phyloP scores from a whole-genome alignment of 2,329 filamentous ascomycete species.

The Claviceps maximensis region DNA sequence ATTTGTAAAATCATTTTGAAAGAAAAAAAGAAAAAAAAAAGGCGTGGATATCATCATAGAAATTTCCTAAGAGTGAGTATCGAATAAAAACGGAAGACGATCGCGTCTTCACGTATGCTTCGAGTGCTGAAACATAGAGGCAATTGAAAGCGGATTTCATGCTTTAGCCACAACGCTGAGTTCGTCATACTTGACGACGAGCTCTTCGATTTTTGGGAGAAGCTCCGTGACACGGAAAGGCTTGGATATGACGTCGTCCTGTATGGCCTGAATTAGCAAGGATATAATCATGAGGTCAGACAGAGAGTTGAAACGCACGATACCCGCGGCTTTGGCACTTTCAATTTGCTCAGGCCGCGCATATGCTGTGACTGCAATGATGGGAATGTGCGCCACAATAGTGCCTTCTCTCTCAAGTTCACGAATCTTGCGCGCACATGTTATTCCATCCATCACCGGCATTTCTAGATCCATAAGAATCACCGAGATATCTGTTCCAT shows the following conservation, averaged over 20 bases:
- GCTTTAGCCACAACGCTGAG: constrained; percentile 14
- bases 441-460: constrained; percentile 73
- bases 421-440: constrained; percentile 56
- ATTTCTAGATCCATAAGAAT: constrained; percentile 75
- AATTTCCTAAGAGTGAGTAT: not conserved
- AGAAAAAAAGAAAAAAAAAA: not conserved
- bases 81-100: not conserved
- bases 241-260: constrained; percentile 67
- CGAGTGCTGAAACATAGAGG: not conserved
- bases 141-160: not conserved
- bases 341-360: constrained; percentile 61
- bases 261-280: not conserved
- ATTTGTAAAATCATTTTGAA: not conserved
- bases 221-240: constrained; percentile 66
- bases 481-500: constrained; percentile 45
- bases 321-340: constrained; percentile 57
- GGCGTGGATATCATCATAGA: not conserved
- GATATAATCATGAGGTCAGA: not conserved
- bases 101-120: not conserved
- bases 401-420: constrained; percentile 50
- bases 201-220: constrained; percentile 51
- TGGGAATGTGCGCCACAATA: constrained; percentile 54
- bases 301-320: constrained; percentile 37
- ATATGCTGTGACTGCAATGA: constrained; percentile 75
- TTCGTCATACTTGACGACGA: constrained; percentile 29